Evolutionary conservation across 1,284 basidiomycete species (phyloP).

Genomic region (Tilletiopsis washingtonensis): DNA sequence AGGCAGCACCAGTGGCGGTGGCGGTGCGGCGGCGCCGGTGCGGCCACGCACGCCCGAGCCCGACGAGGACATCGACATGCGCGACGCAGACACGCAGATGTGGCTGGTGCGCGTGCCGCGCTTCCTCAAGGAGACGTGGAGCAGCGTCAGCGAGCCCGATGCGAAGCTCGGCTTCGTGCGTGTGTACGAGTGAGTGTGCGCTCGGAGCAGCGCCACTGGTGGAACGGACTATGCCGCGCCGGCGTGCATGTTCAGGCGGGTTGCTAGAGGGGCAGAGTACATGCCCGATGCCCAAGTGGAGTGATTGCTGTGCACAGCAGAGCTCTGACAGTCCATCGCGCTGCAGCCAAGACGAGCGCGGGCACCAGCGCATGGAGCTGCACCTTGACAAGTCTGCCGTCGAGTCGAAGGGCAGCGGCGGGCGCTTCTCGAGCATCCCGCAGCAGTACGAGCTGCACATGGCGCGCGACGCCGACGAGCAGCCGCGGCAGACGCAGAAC

Average conservation of each 20-base stretch:
- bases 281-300: too few species aligned
- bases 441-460: slow-evolving; percentile 37
- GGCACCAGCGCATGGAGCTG: slow-evolving; percentile 41
- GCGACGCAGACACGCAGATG: slow-evolving; percentile 27
- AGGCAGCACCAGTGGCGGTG: too few species aligned
- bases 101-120: slow-evolving; percentile 51
- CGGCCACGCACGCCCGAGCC: slow-evolving; percentile 42
- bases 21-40: too few species aligned
- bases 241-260: too few species aligned
- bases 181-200: slow-evolving; percentile 48
- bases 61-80: slow-evolving; percentile 39
- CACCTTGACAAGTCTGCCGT: slow-evolving; percentile 9
- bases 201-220: too few species aligned
- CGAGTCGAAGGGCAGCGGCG: slow-evolving; percentile 6
- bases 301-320: not conserved
- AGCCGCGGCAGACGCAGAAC: slow-evolving; percentile 19
- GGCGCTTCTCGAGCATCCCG: slow-evolving; percentile 18
- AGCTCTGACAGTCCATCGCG: not conserved
- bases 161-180: slow-evolving; percentile 51
- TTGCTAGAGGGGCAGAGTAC: too few species aligned
- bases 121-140: slow-evolving; percentile 53
- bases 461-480: slow-evolving; percentile 21
- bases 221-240: too few species aligned
- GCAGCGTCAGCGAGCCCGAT: slow-evolving; percentile 49
- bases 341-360: slow-evolving; percentile 18